A percentile compares a stretch with the other conserved stretches of the same genome.
phyloP scores from a whole-genome alignment of 352 stramenopile genomes.

The Plasmopara viticola region DNA sequence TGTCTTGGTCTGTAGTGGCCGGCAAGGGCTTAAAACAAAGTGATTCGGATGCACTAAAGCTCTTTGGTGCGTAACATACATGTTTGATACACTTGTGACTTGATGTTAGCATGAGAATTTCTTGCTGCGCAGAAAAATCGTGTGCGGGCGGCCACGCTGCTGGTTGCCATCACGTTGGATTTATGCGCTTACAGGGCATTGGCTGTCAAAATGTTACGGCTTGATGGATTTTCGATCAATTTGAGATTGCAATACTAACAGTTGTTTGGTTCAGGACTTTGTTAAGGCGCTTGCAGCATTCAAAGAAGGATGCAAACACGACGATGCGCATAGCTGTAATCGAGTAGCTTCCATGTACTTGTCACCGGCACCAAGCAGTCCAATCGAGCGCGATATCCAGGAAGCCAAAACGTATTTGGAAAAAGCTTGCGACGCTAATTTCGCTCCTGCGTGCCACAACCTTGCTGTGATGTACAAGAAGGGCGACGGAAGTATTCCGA shows the following conservation, averaged over 20 bases:
- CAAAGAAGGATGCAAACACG: constrained; percentile 65
- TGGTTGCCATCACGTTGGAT: constrained; percentile 79
- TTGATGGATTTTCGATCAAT: not conserved
- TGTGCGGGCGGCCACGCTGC: constrained; percentile 65
- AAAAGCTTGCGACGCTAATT: constrained; percentile 76
- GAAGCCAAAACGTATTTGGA: constrained; percentile 66
- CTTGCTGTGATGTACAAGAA: constrained; percentile 88
- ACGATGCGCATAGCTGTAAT: constrained; percentile 80
- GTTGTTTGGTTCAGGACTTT: constrained; percentile 34
- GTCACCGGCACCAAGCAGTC: constrained; percentile 22
- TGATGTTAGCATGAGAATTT: not conserved
- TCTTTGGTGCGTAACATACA: constrained; percentile 46
- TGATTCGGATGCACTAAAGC: constrained; percentile 54
- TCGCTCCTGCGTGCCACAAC: constrained; percentile 84
- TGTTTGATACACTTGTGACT: not conserved
- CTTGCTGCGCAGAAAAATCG: constrained; percentile 48
- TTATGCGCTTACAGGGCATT: constrained; percentile 72
- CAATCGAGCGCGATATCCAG: constrained; percentile 42
- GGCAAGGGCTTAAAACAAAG: constrained; percentile 71
- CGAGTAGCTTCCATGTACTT: constrained; percentile 75
- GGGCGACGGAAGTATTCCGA: constrained; percentile 59
- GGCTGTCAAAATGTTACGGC: constrained; percentile 58
- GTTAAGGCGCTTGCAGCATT: constrained; percentile 59
- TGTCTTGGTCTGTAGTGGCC: constrained; percentile 35
- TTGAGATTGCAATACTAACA: constrained; percentile 2